Evolutionary conservation across 177 flowering plant genomes (phyloP).

Genomic region (Vitis hybrid): DNA sequence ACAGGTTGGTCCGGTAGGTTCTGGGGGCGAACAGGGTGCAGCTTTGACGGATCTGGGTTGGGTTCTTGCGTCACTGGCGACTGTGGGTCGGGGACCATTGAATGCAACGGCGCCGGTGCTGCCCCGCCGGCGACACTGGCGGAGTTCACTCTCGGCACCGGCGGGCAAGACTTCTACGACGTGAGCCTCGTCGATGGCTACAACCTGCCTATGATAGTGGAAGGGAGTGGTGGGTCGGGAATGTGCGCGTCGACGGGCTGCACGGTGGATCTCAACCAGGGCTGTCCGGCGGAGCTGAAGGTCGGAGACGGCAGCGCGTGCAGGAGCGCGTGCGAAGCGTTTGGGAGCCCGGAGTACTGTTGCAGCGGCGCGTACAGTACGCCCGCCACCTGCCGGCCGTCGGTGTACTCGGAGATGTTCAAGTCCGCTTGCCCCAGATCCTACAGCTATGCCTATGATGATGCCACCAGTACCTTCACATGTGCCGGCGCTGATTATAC

Average conservation of each 20-base stretch:
- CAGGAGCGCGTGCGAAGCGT: constrained; percentile 51
- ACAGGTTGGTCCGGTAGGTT: constrained; percentile 54
- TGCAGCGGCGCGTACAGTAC: constrained; percentile 47
- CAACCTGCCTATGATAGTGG: constrained; percentile 43
- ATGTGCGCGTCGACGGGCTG: constrained; percentile 50
- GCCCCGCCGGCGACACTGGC: constrained; percentile 49
- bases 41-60: constrained; percentile 34
- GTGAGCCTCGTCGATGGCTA: constrained; percentile 70
- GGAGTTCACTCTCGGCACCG: constrained; percentile 54
- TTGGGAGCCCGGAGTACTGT: constrained; percentile 44
- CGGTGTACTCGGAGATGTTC: constrained; percentile 48
- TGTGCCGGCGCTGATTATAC: constrained; percentile 46
- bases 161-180: constrained; percentile 55
- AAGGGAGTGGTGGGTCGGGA: constrained; percentile 42
- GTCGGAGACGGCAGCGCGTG: constrained; percentile 34
- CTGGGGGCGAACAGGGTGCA: constrained; percentile 54
- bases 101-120: constrained; percentile 44
- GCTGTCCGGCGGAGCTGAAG: constrained; percentile 44
- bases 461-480: constrained; percentile 45
- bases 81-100: constrained; percentile 46
- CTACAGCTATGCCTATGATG: constrained; percentile 53
- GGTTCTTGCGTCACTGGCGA: constrained; percentile 40
- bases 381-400: constrained; percentile 36
- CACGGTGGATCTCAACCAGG: constrained; percentile 36
- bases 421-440: constrained; percentile 47